Evolutionary conservation across 768 basidiomycete genomes (phyloP), one percentile per base, ranked within the genome.

Genomic region (Trametes villosa): DNA sequence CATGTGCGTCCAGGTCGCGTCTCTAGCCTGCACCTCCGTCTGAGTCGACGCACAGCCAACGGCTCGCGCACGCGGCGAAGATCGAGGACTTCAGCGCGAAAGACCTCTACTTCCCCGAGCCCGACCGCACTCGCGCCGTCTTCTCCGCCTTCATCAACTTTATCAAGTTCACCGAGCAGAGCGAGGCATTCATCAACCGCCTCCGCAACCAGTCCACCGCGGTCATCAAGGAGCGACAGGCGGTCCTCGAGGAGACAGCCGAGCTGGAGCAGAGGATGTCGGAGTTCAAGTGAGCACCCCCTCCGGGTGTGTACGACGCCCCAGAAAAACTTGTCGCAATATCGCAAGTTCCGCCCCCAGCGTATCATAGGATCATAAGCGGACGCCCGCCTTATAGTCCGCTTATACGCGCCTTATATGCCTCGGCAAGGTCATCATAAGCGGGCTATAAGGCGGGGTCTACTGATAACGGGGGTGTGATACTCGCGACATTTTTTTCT

Each of bases 101-200:
- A 64, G 95, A 97, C 65, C 72, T 96, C 18, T 79, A 80, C 56
- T 80, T 78, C 46, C 95, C 95, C 1, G 88, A 92, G 9, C 76
- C 85, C 27, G 83, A 87, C 41, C 86, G 95, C 29, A 91, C 93
- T 0, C 81, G 88, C 29, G 79, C 83, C 53, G 78, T 91, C 40
- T 83, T 97, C 63, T 92, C 92, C 34, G 93, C 90, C 2, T 90
- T 96, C 66, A 92, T 96, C 78, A 97, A 97, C 75, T 93, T 96
- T 72, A 85, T 94, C 74, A 93, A 92, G 74, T 96, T 95, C 72
- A 87, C 86, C 15, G 90, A 88, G 65, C 89, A 92, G 65, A 87
- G 86, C 66, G 79, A 83, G 40, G 73, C 80, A 2, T 86, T 89
- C 60, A 78, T 89, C 18, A 78, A 78, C 56, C 79, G 81, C n/a